Conservation (phyloP, 1,284 basidiomycete genomes). For the Irpex lacteus region DNA sequence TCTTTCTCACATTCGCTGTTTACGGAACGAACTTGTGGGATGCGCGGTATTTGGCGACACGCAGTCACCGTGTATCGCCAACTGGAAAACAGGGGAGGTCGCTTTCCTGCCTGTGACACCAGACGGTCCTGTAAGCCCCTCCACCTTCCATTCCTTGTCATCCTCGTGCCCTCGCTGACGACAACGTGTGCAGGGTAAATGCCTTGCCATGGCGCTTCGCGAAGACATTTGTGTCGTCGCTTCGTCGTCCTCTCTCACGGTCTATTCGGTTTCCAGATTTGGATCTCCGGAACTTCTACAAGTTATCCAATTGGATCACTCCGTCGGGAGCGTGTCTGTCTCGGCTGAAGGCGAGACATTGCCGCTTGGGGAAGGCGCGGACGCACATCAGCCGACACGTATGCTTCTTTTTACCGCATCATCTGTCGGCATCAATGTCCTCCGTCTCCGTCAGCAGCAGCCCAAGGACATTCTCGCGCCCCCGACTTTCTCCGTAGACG, state of each 20-base stretch:
- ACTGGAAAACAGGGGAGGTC: constrained; percentile 16
- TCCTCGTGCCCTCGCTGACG: background rate
- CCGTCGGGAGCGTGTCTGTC: constrained; percentile 11
- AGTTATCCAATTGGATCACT: constrained; percentile 10
- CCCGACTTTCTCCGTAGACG: constrained; percentile 6
- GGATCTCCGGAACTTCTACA: constrained; percentile 7
- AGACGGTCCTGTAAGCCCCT: constrained; percentile 8
- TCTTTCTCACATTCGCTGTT: constrained; percentile 12
- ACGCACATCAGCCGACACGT: background rate
- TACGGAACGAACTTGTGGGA: constrained; percentile 11
- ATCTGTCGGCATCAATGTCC: background rate
- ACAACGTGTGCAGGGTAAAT: constrained; percentile 4
- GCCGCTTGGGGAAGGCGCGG: background rate
- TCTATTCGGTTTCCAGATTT: constrained; percentile 5
- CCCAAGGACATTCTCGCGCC: background rate
- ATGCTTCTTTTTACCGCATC: background rate
- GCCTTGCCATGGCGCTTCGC: constrained; percentile 13
- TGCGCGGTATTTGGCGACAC: constrained; percentile 9
- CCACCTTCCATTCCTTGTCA: background rate
- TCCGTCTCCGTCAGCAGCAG: constrained; percentile 2
- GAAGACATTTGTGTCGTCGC: constrained; percentile 14
- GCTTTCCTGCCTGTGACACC: constrained; percentile 6
- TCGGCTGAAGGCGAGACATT: constrained; percentile 5
- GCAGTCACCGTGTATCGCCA: constrained; percentile 10
- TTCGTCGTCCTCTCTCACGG: constrained; percentile 7